Base-by-base conservation (phyloP, 768 basidiomycete species). In the Mycena indigotica region DNA sequence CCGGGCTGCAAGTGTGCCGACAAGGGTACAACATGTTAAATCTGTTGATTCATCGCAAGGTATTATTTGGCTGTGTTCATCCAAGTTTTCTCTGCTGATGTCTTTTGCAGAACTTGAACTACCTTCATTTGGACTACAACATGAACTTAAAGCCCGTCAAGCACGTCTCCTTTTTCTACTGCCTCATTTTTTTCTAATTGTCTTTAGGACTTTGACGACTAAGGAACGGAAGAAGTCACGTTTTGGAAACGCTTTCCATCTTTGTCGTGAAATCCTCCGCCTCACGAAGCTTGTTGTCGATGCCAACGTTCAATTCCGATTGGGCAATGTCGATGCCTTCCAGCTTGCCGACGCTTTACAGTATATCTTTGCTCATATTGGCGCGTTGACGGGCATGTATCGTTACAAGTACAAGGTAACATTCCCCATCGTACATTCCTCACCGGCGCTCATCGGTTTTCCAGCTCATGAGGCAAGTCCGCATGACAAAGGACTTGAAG, bases 1-100 rank as follows among this genome's bases (percentile, higher is more conserved):
- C 96, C 2, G 97, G 97, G 64, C 75, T 99, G 59, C 97, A 99
- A 73, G 96, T 99, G 52, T 98, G 96, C 78, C 80, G 97, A 63
- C 97, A 99, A 71, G 97, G 97, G 38, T 99, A 97, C 77, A 99
- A 98, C 77, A 99, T 99, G 97, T 79, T 99, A 62, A 99, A 99
- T 74, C 78, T 99, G 28, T 81, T 99, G 60, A 99, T 99, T 65
- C 97, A 99, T 75, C 95, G 97, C 73, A 99, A 99, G 85, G 89
- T 88, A 57, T 44, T 69, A 66, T 21, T 5, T 30, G 25, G 28
- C 49, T 54, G 25, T n/a, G 46, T 12, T 32, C 17, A 32, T 28
- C 23, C 28, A 15, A 26, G 3, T 19, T 38, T 28, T 38, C 24
- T 35, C 41, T 45, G 54, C 21, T 57, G 4, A 29, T 52, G 56